phyloP scores from a whole-genome alignment of 371 early-diverging fungal species.

The Lichtheimia hyalospora region DNA sequence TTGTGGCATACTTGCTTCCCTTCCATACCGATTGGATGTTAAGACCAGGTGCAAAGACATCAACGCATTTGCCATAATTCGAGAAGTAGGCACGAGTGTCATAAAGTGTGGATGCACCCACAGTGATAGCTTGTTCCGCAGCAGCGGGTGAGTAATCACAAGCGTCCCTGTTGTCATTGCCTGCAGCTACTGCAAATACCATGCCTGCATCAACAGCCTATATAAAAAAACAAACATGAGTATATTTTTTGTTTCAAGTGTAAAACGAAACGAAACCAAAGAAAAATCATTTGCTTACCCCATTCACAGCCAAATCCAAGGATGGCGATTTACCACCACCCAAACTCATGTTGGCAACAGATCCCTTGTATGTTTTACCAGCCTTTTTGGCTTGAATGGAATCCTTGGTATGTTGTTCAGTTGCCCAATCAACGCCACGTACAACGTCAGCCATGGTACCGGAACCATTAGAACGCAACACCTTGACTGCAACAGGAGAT shows the following conservation, averaged over 20 bases:
- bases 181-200: constrained; percentile 95
- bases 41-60: constrained; percentile 92
- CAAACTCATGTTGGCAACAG: constrained; percentile 92
- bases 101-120: constrained; percentile 86
- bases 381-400: constrained; percentile 36
- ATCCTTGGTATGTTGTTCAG: constrained; percentile 45
- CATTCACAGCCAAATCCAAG: constrained; percentile 80
- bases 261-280: no score
- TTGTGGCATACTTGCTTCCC: constrained; percentile 69
- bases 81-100: constrained; percentile 91
- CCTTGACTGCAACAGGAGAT: constrained; percentile 90
- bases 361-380: constrained; percentile 60
- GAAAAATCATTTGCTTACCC: constrained; percentile 22
- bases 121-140: constrained; percentile 87
- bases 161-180: constrained; percentile 93
- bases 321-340: constrained; percentile 84
- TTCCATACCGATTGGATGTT: constrained; percentile 90
- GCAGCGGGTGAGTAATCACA: constrained; percentile 95
- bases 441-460: constrained; percentile 77
- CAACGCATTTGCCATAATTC: constrained; percentile 88
- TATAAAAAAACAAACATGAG: neutral
- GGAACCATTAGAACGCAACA: constrained; percentile 79
- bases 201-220: constrained; percentile 78
- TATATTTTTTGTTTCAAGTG: neutral
- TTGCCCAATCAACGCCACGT: constrained; percentile 67